A percentile compares a stretch with the other conserved stretches of the same genome.
These are phyloP conservation scores for Irpex rosettiformis DNA, from an alignment of 1,284 basidiomycete genomes.

Conservation along the genomic window DNA sequence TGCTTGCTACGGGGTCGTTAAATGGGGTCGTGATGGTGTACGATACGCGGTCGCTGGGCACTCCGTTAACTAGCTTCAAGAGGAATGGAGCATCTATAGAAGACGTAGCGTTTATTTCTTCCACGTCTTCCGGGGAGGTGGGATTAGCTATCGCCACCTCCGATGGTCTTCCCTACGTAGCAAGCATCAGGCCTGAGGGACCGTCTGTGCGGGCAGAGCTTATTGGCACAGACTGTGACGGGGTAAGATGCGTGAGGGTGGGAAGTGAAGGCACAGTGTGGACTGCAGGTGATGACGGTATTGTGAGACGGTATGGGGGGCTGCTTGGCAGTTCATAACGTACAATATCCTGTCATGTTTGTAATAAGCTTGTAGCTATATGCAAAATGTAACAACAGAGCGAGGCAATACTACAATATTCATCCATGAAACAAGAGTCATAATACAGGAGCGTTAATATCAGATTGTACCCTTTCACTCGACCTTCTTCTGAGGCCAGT, in stretches of 20 bases:
- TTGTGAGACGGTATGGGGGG: slow-evolving; percentile 43
- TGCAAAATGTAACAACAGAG: background rate
- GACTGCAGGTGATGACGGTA: slow-evolving; percentile 59
- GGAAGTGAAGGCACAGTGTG: slow-evolving; percentile 39
- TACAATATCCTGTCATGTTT: background rate
- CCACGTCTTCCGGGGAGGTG: slow-evolving; percentile 22
- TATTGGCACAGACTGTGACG: slow-evolving; percentile 50
- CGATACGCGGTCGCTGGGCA: slow-evolving; percentile 42
- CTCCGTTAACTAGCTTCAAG: slow-evolving; percentile 42
- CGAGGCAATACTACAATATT: background rate
- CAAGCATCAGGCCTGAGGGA: slow-evolving; percentile 35
- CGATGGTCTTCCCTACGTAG: slow-evolving; percentile 56
- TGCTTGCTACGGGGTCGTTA: slow-evolving; percentile 62
- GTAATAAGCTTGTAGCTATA: background rate
- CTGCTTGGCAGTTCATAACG: background rate
- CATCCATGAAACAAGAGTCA: too few species aligned
- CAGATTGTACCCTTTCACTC: too few species aligned
- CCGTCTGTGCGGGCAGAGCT: slow-evolving; percentile 40
- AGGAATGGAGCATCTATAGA: slow-evolving; percentile 58
- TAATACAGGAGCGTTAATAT: too few species aligned
- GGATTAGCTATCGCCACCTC: slow-evolving; percentile 48
- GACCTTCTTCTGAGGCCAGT: slow-evolving; percentile 3
- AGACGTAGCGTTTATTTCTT: slow-evolving; percentile 41
- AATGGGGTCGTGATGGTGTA: slow-evolving; percentile 60
- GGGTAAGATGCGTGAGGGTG: slow-evolving; percentile 36